phyloP scores from a whole-genome alignment of 345 rosid species.

The Aurinia saxatilis region DNA sequence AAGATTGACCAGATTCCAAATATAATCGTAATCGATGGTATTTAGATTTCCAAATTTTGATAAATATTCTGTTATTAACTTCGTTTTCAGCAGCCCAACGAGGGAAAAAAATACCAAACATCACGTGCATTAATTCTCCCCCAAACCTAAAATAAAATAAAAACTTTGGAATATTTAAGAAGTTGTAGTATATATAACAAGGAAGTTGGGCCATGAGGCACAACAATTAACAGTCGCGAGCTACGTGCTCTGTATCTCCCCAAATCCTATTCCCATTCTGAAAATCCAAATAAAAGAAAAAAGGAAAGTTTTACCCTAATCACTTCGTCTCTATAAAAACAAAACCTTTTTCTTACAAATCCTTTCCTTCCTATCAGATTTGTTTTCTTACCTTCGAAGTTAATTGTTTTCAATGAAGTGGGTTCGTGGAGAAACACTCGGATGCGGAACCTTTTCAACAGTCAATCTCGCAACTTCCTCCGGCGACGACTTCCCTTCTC shows the following conservation, averaged over 20 bases:
- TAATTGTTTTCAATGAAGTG: conserved; percentile 41
- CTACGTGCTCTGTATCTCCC: conserved; percentile 22
- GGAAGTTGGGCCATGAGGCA: conserved; percentile 14
- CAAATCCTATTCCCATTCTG: not conserved
- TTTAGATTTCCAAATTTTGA: not conserved
- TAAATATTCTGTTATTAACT: not conserved
- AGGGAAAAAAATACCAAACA: not conserved
- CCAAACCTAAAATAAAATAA: not conserved
- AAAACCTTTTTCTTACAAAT: not conserved
- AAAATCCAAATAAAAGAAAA: not conserved
- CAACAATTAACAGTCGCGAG: conserved; percentile 20
- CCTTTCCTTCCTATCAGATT: not conserved
- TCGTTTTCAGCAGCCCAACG: conserved; percentile 4
- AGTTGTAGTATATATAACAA: not conserved
- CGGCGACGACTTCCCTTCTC: conserved; percentile 24
- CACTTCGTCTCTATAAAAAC: conserved; percentile 5
- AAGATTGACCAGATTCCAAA: not conserved
- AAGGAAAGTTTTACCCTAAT: not conserved
- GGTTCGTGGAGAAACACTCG: conserved; percentile 58
- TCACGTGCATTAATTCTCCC: conserved; percentile 16
- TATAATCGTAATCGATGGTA: not conserved
- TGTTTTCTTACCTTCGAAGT: not conserved
- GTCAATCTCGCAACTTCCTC: conserved; percentile 41
- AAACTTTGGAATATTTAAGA: not conserved
- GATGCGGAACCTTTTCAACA: conserved; percentile 55